Evolutionary conservation across 176 grass and related monocot species (phyloP), one percentile per base, ranked within the genome.

Genomic region (Hordeum marinum): DNA sequence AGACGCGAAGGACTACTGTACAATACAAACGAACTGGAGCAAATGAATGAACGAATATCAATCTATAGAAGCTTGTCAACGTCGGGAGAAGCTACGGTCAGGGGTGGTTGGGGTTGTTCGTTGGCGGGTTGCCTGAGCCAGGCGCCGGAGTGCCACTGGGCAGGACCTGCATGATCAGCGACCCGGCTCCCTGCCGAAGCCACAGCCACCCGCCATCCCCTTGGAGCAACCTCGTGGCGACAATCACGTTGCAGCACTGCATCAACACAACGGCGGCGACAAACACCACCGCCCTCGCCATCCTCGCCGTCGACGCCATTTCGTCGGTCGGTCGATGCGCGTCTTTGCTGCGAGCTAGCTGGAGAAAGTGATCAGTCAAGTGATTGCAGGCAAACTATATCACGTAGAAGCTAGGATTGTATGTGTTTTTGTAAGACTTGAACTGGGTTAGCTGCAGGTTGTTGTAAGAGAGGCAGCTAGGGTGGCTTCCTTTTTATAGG

Each of bases 241-340:
- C 24, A 35, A 83, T 45, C 23, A n/a, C 15, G 52, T 70, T 78
- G 70, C 82, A 77, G 60, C 61, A 84, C 4, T 77, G 82, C 60
- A 67, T 14, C 60, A 84, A 1, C 61, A 84, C 9, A 0, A 84
- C 6, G 1, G 76, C 43, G 43, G 72, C 72, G 9, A 67, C 43
- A 14, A 85, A 9, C 42, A 29, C 1, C 82, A 26, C 60, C 31
- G 9, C 26, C 73, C 3, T 57, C n/a, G 4, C 61, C 32, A 55
- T 77, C 31, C 32, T 14, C 23, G 52, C 15, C 64, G 65, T 7
- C 48, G 72, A 21, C 24, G 63, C 7, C 78, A 80, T 80, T 10
- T 40, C 20, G 13, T 73, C 3, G 39, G 12, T 24, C 4, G 11
- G 5, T 3, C 6, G 17, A 10, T 40, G 2, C 4, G 20, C 7